These are phyloP conservation scores for Histomonas meleagridis DNA, from an alignment of 208 protist genomes.

Conservation along the genomic window DNA sequence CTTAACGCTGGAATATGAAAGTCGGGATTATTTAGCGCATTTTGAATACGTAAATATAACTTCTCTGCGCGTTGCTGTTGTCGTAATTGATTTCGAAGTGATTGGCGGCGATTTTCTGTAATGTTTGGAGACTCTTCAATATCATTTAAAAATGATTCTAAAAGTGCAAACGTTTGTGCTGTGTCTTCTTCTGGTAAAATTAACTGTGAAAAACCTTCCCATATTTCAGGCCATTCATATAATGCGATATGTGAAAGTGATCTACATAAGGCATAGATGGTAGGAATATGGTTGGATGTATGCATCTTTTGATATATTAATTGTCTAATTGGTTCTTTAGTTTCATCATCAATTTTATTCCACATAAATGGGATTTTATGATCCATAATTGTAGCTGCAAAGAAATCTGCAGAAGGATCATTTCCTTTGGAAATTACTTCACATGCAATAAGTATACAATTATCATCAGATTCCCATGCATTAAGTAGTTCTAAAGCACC, in stretches of 20 bases:
- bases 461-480: not conserved
- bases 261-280: not conserved
- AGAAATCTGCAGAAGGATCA: not conserved
- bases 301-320: not conserved
- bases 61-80: not conserved
- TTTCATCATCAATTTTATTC: not conserved
- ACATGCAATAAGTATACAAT: not conserved
- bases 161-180: not conserved
- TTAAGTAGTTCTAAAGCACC: too few relatives aligned
- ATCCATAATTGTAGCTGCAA: not conserved
- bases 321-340: not conserved
- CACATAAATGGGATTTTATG: not conserved
- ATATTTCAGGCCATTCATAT: not conserved
- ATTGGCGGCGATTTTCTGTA: not conserved
- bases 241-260: not conserved
- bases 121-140: not conserved
- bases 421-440: not conserved
- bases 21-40: not conserved
- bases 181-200: not conserved
- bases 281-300: not conserved
- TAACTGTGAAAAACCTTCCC: not conserved
- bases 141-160: not conserved
- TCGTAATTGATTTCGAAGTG: not conserved
- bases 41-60: not conserved
- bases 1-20: not conserved